Percentiles rank a stretch among this genome's conserved stretches.
Conservation (phyloP, 2,329 filamentous ascomycete genomes). For the Emergomyces pasteurianus region DNA sequence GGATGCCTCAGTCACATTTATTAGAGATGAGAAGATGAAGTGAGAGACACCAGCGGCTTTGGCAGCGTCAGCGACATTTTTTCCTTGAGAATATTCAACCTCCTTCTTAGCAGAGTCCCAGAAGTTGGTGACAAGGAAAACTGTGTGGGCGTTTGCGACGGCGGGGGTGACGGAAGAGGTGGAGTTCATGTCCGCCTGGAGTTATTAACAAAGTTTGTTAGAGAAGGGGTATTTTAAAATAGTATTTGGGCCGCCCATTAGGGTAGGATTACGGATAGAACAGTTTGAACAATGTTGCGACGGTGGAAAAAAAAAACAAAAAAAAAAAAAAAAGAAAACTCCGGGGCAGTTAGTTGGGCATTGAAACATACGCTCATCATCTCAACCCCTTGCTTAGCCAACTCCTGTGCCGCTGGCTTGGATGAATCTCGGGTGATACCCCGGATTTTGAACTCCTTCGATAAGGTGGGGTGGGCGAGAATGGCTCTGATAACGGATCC, state of each 20-base stretch:
- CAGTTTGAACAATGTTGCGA: no score
- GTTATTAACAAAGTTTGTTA: conserved; percentile 24
- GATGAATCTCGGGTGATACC: conserved; percentile 38
- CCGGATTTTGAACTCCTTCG: conserved; percentile 37
- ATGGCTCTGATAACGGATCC: conserved; percentile 37
- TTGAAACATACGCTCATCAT: conserved; percentile 16
- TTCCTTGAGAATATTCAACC: conserved; percentile 24
- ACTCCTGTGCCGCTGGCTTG: conserved; percentile 19
- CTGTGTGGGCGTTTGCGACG: conserved; percentile 34
- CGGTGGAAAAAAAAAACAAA: no score
- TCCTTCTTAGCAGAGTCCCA: conserved; percentile 31
- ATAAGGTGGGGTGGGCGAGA: conserved; percentile 34
- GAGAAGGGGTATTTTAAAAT: not conserved
- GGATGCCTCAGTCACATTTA: conserved; percentile 20
- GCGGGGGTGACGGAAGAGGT: conserved; percentile 30
- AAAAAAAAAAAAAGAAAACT: no score
- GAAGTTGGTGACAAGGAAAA: conserved; percentile 39
- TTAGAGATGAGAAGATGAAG: conserved; percentile 32
- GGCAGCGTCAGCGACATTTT: conserved; percentile 28
- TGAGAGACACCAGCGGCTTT: conserved; percentile 26
- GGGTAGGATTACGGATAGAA: not conserved
- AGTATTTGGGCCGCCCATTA: not conserved
- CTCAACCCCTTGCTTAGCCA: conserved; percentile 22
- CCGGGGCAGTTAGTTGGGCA: no score
- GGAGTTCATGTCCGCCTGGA: conserved; percentile 32